Evolutionary conservation across 1,284 basidiomycete species (phyloP).

Genomic region (Ceratobasidium sp.): DNA sequence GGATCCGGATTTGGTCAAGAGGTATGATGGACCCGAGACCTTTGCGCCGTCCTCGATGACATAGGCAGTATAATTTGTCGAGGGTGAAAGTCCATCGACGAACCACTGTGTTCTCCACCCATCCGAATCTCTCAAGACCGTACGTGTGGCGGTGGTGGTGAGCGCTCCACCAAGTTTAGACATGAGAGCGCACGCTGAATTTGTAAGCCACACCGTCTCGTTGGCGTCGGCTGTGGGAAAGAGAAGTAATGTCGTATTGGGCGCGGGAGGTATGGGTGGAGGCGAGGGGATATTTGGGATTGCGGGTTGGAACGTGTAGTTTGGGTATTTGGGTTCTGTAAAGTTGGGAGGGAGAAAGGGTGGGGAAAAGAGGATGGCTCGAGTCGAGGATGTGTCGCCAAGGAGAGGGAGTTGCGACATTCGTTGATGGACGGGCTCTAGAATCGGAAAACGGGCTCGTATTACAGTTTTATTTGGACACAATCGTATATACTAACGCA

Average conservation of each 20-base stretch:
- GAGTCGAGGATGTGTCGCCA: constrained; percentile 81
- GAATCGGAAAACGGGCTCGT: constrained; percentile 1
- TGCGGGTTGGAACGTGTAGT: constrained; percentile 80
- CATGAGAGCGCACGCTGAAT: constrained; percentile 71
- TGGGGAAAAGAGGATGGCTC: constrained; percentile 83
- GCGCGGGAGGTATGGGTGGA: constrained; percentile 58
- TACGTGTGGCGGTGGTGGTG: constrained; percentile 14
- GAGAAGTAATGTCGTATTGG: constrained; percentile 70
- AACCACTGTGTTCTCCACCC: constrained; percentile 80
- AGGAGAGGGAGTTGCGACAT: constrained; percentile 68
- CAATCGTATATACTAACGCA: constrained; percentile 52
- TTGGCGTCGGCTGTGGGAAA: constrained; percentile 61
- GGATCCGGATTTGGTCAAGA: constrained; percentile 77
- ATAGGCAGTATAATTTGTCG: constrained; percentile 80
- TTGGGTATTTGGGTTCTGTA: constrained; percentile 74
- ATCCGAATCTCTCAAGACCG: constrained; percentile 60
- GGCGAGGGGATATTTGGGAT: constrained; percentile 65
- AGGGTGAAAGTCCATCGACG: constrained; percentile 67
- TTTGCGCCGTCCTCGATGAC: constrained; percentile 64
- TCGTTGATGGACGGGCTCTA: constrained; percentile 65
- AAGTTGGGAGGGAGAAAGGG: constrained; percentile 61
- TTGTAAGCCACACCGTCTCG: constrained; percentile 62
- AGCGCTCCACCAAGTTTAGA: constrained; percentile 50
- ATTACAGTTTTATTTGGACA: constrained; percentile 49
- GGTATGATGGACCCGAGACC: constrained; percentile 73